Evolutionary conservation across 1,284 basidiomycete species (phyloP), one percentile per base, ranked within the genome.

Genomic region (Trichosporon coremiiforme): DNA sequence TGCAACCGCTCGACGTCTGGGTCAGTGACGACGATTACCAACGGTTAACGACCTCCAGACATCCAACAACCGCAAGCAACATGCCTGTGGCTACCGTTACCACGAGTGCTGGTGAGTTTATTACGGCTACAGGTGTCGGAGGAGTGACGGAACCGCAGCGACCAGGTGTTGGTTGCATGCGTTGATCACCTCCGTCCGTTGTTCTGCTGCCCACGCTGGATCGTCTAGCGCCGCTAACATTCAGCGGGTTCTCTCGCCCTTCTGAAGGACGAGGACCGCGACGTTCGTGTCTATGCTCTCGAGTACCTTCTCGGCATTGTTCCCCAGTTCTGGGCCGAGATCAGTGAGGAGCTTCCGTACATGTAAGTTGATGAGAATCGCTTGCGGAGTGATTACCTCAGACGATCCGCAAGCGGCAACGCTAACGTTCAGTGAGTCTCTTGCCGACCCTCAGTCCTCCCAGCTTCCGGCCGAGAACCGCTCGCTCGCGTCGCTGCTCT

Each of bases 311-410:
- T 90, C 78, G 85, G 88, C 29, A 88, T 97, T 67, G 93, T 98
- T 9, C 89, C 94, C 55, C 90, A 93, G 78, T 97, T 97, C 84
- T 98, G 95, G 95, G 91, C 95, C 67, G 95, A 98, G 87, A 95
- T 98, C 79, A 94, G 93, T 77, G 95, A 98, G 83, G 89, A 93
- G 81, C 90, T 98, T 76, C 88, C 91, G 47, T 86, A 90, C 72
- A 93, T 98, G 94, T 93, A 80, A 79, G 92, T 15, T 8, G 9
- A 0, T 65, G 20, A 13, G 22, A 41, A 66, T 53, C 50, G 20
- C 9, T 62, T 15, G 36, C 62, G 38, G 57, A 20, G 57, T 62
- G 29, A 29, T 60, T 60, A 65, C 38, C 41, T 35, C 31, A 62
- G 57, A 62, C 57, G 57, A 17, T n/a, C 31, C 15, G 25, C 31